phyloP scores from a whole-genome alignment of 306 rosid species.

The Crataegus laevigata region DNA sequence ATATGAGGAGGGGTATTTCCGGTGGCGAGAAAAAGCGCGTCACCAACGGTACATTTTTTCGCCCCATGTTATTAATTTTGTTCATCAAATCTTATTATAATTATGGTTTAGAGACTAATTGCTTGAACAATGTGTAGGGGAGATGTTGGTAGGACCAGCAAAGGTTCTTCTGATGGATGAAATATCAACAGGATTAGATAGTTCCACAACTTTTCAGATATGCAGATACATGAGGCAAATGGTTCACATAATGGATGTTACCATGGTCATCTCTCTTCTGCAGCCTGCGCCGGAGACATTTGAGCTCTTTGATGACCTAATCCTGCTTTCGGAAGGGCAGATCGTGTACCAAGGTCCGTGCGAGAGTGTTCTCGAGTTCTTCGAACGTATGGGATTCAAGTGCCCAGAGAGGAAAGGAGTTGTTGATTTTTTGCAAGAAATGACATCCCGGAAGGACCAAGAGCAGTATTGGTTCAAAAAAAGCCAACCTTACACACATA shows the following conservation, averaged over 20 bases:
- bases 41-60: constrained; percentile 39
- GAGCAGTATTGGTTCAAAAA: constrained; percentile 65
- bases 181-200: constrained; percentile 86
- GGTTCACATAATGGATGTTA: constrained; percentile 77
- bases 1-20: constrained; percentile 75
- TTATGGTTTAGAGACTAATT: neutral
- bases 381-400: constrained; percentile 47
- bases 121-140: constrained; percentile 42
- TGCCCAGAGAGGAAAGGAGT: constrained; percentile 84
- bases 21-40: constrained; percentile 90
- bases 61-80: neutral
- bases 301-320: constrained; percentile 46
- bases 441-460: constrained; percentile 77
- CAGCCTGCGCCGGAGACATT: constrained; percentile 55
- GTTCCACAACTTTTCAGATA: constrained; percentile 84
- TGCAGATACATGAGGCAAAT: constrained; percentile 72
- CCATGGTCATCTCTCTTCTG: constrained; percentile 62
- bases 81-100: neutral
- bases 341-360: constrained; percentile 73
- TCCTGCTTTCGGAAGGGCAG: constrained; percentile 70
- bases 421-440: constrained; percentile 84
- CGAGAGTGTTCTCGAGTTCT: constrained; percentile 52
- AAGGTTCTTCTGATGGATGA: constrained; percentile 81
- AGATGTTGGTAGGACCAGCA: constrained; percentile 87
- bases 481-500: constrained; percentile 41